Conservation (phyloP, 495 filamentous ascomycete species). For the Hypoxylon lenormandii region DNA sequence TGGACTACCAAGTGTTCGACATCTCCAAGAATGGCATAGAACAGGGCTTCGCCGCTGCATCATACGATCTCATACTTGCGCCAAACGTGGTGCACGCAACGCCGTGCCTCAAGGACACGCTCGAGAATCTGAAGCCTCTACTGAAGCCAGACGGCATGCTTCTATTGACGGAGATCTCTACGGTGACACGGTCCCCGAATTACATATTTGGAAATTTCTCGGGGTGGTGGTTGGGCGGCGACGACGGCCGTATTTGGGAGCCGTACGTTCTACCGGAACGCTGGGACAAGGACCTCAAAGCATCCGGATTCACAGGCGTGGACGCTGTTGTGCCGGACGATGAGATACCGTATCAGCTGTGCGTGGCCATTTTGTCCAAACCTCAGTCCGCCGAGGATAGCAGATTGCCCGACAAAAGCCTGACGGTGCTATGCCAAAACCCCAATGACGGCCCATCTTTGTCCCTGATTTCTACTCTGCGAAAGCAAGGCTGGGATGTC, state of each 20-base stretch:
- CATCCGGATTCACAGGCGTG: slow-evolving; percentile 52
- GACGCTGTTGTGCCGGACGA: slow-evolving; percentile 51
- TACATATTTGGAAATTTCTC: slow-evolving; percentile 53
- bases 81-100: slow-evolving; percentile 62
- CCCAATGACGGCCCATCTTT: too few species aligned
- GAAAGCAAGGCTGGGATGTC: slow-evolving; percentile 19
- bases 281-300: slow-evolving; percentile 53
- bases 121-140: slow-evolving; percentile 52
- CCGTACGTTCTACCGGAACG: slow-evolving; percentile 38
- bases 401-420: too few species aligned
- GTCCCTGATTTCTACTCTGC: slow-evolving; percentile 6
- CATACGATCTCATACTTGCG: slow-evolving; percentile 53
- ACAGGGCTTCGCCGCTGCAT: slow-evolving; percentile 43
- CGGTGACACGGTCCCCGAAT: slow-evolving; percentile 50
- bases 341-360: slow-evolving; percentile 50
- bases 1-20: slow-evolving; percentile 52
- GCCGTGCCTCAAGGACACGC: slow-evolving; percentile 47
- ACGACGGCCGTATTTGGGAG: slow-evolving; percentile 34
- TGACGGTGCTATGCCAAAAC: too few species aligned
- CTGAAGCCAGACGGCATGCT: slow-evolving; percentile 54
- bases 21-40: too few species aligned
- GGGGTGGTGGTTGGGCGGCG: slow-evolving; percentile 61
- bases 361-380: slow-evolving; percentile 51
- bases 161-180: slow-evolving; percentile 32
- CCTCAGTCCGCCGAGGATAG: slow-evolving; percentile 17